A percentile compares a stretch with the other conserved stretches of the same genome.
phyloP scores from a whole-genome alignment of 495 filamentous ascomycete genomes.

The Penicillium angulare region DNA sequence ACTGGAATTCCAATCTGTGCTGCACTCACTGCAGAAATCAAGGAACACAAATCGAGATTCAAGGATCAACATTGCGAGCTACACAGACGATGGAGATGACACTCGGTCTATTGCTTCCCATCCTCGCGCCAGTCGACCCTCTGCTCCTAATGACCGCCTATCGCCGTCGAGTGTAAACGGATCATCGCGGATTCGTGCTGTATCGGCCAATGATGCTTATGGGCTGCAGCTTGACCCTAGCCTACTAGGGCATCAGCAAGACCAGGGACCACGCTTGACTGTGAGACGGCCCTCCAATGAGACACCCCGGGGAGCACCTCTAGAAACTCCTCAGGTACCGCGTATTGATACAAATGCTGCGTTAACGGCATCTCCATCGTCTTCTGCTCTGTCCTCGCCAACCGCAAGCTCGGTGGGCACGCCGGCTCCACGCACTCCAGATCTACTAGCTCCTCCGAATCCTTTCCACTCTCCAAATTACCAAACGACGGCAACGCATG shows the following conservation, averaged over 20 bases:
- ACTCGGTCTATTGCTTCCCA: conserved; percentile 43
- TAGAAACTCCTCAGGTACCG: conserved; percentile 8
- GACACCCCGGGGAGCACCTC: not conserved
- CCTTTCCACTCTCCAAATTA: conserved; percentile 39
- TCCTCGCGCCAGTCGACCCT: conserved; percentile 38
- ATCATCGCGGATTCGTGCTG: conserved; percentile 52
- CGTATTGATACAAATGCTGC: conserved; percentile 21
- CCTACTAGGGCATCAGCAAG: conserved; percentile 18
- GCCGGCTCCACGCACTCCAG: conserved; percentile 21
- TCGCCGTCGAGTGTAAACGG: conserved; percentile 31
- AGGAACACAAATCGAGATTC: conserved; percentile 64
- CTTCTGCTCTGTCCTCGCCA: conserved; percentile 29
- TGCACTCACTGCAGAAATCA: conserved; percentile 76
- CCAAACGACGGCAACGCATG: conserved; percentile 16
- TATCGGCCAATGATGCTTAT: conserved; percentile 63
- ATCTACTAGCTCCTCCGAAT: conserved; percentile 37
- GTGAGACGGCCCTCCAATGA: conserved; percentile 37
- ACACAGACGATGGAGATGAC: conserved; percentile 66
- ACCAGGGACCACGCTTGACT: conserved; percentile 26
- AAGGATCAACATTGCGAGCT: conserved; percentile 66
- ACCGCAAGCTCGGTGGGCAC: conserved; percentile 17
- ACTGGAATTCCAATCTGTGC: conserved; percentile 87
- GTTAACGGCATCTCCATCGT: conserved; percentile 37
- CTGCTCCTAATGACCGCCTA: conserved; percentile 23
- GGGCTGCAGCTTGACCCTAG: conserved; percentile 42